Evolutionary conservation across 805 yeast genomes (phyloP), one percentile per base, ranked within the genome.

Genomic region (Candida hungchunana): DNA sequence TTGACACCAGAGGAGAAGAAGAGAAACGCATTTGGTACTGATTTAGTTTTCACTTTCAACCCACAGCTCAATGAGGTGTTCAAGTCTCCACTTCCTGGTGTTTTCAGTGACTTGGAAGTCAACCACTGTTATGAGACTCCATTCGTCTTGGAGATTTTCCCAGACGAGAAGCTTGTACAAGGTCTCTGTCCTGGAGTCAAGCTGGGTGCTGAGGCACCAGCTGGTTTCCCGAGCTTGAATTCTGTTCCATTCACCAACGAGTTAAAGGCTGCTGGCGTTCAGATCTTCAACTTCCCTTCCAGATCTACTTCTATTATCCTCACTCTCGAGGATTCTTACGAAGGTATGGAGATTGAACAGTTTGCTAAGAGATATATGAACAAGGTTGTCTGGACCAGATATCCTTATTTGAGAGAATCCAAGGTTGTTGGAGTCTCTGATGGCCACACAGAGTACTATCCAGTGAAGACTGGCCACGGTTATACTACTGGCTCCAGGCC

Each of bases 351-450:
- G 5, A 60, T 75, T 19, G 79, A 75, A 32, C 84, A 82, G 43
- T 69, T 86, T 50, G 80, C 87, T 17, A 71, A 75, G 39, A 71
- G 77, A 50, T 75, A 71, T 37, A 49, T 82, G 36, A 79, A 77
- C 30, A 69, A 77, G 39, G 60, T 77, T 32, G 82, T 84, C 3
- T 89, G 79, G 55, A 75, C 84, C 10, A 76, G 80, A 48, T 93
- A 95, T 90, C 99, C 99, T n/a, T 85, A 77, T 53, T 65, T 93
- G 46, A 72, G 79, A 48, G 97, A 90, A 61, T 82, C 88, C 8
- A 77, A 73, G 51, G 77, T 90, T 26, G 65, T 77, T 10, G 69
- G 71, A 16, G 73, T 90, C 4, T 56, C 69, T 23, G 89, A 83
- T 55, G 73, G 69, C 11, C 58, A 65, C 13, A 61, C 58, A 48